Evolutionary conservation across 2,329 filamentous ascomycete genomes (phyloP), one percentile per base, ranked within the genome.

Genomic region (Ophiostoma montium): DNA sequence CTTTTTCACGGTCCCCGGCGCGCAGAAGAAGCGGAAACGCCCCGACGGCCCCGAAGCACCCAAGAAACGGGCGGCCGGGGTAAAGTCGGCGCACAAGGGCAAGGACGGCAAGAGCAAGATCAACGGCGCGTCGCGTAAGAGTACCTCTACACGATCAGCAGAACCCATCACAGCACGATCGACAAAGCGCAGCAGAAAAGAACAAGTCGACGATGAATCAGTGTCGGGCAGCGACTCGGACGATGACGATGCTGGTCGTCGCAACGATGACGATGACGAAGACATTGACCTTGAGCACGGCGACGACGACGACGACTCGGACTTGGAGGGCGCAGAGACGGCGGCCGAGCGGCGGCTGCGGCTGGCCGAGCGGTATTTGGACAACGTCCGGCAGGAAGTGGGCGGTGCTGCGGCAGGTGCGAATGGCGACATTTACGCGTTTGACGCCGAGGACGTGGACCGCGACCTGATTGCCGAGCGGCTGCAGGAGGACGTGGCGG

Each of bases 401-500:
- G 56, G 62, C 57, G 66, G 71, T 57, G 66, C 70, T n/a, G 46
- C 46, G 10, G 51, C 51, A 2, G 52, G 46, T n/a, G 50, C 35
- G 13, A 45, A 48, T 8, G 54, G 51, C 15, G 83, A 94, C 57
- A 84, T 87, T 55, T 75, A 75, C 48, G 92, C 88, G 35, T 98
- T 96, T 61, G 88, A 98, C 66, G 92, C 92, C 8, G 88, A 83
- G 57, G 86, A 96, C 48, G 85, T 98, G 51, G 92, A 96, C 67
- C 76, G 84, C 52, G 92, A 98, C 61, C 69, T 95, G 58, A 89
- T 98, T 59, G 88, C 90, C 38, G 86, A 94, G 64, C 74, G 89
- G 57, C 70, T 98, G 58, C 81, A 90, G 65, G 87, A 95, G 66
- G 92, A 96, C 62, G 86, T 92, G 39, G 82, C 92, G 47, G 92